Percentiles rank a stretch among this genome's conserved stretches.
phyloP scores from a whole-genome alignment of 2,329 filamentous ascomycete genomes.

The Bipolaris victoriae region DNA sequence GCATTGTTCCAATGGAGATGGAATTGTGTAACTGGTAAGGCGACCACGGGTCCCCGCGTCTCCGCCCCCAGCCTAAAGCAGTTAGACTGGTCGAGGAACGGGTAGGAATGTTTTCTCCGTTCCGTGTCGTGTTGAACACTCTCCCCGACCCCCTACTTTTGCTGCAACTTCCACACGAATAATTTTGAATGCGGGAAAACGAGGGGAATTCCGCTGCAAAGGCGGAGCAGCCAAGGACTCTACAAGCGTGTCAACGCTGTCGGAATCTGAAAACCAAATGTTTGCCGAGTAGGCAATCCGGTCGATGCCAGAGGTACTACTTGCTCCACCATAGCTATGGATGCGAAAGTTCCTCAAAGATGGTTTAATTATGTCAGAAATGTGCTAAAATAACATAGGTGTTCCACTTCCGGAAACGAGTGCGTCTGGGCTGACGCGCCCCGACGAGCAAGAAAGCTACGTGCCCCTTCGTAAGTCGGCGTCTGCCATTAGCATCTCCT shows the following conservation, averaged over 20 bases:
- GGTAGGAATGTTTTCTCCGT: constrained; percentile 12
- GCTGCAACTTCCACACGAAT: background rate
- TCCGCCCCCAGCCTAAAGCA: background rate
- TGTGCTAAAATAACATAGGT: constrained; percentile 25
- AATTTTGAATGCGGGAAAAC: constrained; percentile 33
- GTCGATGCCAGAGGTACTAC: constrained; percentile 40
- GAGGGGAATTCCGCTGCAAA: constrained; percentile 24
- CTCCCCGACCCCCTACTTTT: background rate
- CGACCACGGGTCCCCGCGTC: background rate
- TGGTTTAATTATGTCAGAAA: background rate
- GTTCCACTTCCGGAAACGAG: constrained; percentile 32
- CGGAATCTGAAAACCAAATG: constrained; percentile 44
- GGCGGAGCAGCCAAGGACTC: constrained; percentile 25
- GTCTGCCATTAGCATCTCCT: background rate
- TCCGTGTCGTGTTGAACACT: constrained; percentile 4
- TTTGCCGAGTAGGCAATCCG: constrained; percentile 36
- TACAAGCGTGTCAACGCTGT: constrained; percentile 44
- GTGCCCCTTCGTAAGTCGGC: constrained; percentile 43
- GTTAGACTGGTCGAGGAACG: constrained; percentile 10
- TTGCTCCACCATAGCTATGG: background rate
- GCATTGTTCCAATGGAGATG: background rate
- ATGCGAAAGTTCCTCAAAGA: background rate
- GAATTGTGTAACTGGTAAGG: background rate
- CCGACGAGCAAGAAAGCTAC: constrained; percentile 32
- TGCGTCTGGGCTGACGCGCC: constrained; percentile 43